Percentiles rank a stretch among this genome's conserved stretches.
These are phyloP conservation scores for Rhizopogon salebrosus DNA, from an alignment of 768 basidiomycete genomes.

Conservation along the genomic window DNA sequence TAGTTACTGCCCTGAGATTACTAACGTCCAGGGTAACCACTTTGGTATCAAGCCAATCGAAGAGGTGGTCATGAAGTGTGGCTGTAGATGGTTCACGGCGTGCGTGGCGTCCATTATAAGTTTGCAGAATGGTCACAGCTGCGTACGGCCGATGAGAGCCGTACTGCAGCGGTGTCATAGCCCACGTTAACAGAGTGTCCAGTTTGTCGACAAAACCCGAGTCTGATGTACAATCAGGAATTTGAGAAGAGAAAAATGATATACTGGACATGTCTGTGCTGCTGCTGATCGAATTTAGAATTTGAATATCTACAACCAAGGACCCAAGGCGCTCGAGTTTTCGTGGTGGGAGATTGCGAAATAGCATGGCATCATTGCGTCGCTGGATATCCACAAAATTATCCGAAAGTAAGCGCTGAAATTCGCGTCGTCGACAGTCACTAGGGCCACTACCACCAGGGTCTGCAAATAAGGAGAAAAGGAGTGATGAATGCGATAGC, in stretches of 20 bases:
- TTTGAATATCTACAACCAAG: constrained; percentile 56
- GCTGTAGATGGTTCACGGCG: constrained; percentile 56
- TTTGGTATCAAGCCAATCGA: constrained; percentile 75
- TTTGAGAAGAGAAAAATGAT: constrained; percentile 50
- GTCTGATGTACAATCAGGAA: constrained; percentile 28
- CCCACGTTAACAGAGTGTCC: constrained; percentile 74
- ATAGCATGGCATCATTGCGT: constrained; percentile 79
- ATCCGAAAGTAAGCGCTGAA: constrained; percentile 46
- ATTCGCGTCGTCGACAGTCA: constrained; percentile 33
- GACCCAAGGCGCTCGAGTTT: constrained; percentile 55
- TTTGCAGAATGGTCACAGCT: constrained; percentile 60
- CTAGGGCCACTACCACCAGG: constrained; percentile 26
- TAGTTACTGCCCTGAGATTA: constrained; percentile 56
- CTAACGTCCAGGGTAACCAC: constrained; percentile 51
- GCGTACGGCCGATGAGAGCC: constrained; percentile 79
- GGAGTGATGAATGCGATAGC: constrained; percentile 43
- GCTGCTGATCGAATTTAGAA: constrained; percentile 71
- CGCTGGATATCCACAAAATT: constrained; percentile 66
- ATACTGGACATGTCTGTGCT: constrained; percentile 56
- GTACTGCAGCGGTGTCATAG: constrained; percentile 73
- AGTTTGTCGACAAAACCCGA: constrained; percentile 60
- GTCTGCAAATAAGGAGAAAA: constrained; percentile 36
- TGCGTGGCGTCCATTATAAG: constrained; percentile 61
- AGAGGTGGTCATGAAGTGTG: constrained; percentile 69
- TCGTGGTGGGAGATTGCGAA: constrained; percentile 59